Base-by-base conservation (phyloP, 192 early-diverging fungal genomes). In the Lobosporangium transversale region DNA sequence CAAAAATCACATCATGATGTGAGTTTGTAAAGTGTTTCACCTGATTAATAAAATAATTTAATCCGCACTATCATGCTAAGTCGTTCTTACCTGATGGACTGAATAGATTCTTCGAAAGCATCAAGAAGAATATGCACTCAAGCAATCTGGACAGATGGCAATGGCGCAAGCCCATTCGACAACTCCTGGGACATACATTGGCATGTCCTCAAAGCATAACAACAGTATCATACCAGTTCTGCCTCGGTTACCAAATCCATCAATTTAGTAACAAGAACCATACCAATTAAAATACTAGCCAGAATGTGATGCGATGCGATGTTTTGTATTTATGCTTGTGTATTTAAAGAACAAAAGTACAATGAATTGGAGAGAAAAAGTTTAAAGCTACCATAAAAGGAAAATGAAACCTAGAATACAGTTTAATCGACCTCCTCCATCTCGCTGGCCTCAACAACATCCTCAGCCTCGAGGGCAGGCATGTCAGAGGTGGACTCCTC, bases 401-500 rank as follows among this genome's bases (percentile, higher is more conserved):
- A 49, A 17, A 6, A 49, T 8, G 40, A 20, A 55, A 29, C 11
- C 37, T 58, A 40, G 3, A 31, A 42, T 57, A 57, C 45, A 53
- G 58, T 73, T 73, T 73, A 73, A 44, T 73, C 69, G 69, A 75
- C 71, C 71, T 75, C 71, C 71, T 75, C 71, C 71, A 75, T 75
- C 71, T 75, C 71, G 63, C 57, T 56, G 52, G 63, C 71, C 71
- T 75, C 63, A 32, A 75, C 71, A 63, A 75, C 71, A 75, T 75
- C 71, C 63, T 75, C 71, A 45, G 71, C 71, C 71, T 75, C 71
- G 58, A 75, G 71, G 31, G 71, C 71, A 45, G 71, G 71, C 63
- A 75, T 75, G 71, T 75, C 71, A 45, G 71, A 75, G 45, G 56
- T 35, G 49, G 63, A 17, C 71, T 75, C 71, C 73, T 83, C 81